Evolutionary conservation across 2,329 filamentous ascomycete genomes (phyloP), one percentile per base, ranked within the genome.

Genomic region (Xylaria sp.): DNA sequence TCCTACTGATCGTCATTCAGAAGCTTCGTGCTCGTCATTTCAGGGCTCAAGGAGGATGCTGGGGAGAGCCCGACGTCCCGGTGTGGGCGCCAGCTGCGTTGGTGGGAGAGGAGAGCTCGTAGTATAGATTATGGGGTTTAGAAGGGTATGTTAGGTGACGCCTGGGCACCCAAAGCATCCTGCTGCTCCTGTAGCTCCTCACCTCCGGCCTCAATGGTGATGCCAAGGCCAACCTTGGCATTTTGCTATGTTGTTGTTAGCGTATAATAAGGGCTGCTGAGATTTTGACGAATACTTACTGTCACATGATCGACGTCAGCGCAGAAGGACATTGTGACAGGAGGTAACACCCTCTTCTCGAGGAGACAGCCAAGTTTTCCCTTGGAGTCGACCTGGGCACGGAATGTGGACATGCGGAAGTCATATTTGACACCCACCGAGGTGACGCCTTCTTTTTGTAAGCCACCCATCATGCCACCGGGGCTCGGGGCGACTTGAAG

Each of bases 351-450:
- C 78, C 94, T 91, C 90, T 98, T 98, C 87, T 99, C 96, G 75
- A 98, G 85, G 78, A 98, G 84, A 80, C 94, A 96, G 82, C 92
- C 93, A 70, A 99, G 87, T 86, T 97, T 97, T 81, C 96, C 96
- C 80, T 93, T 91, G 78, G 94, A 97, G 84, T 99, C 96, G 76
- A 98, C 88, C 84, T 99, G 96, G 54, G 95, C 96, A 74, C 95
- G 91, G 90, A 98, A 97, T 60, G 94, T 96, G 64, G 93, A 96
- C 84, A 94, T 93, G 79, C 93, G 90, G 89, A 99, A 99, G 81
- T 98, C 95, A 84, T 99, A 99, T 84, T 99, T 99, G 80, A 94
- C 93, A 78, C 95, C 96, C 77, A 98, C 88, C 64, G 94, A 94
- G 63, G 97, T 94, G 70, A 93, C 88, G 65, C 96, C 96, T 82